Evolutionary conservation across 345 rosid genomes (phyloP), one percentile per base, ranked within the genome.

Genomic region (Gynandropsis gynandra): DNA sequence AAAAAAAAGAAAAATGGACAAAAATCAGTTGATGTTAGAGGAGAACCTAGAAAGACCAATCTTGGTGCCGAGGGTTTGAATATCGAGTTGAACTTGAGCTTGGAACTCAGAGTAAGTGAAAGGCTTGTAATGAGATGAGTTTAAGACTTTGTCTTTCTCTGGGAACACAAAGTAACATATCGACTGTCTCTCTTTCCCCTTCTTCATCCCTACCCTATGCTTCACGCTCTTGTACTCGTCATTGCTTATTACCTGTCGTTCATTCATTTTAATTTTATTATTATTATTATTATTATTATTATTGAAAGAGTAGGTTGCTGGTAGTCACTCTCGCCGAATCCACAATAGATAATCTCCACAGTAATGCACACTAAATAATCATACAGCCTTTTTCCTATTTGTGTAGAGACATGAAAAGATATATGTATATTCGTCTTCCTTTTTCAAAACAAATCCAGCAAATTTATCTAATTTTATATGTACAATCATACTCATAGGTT

Each of bases 141-240:
- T 67, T 10, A 90, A 77, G 52, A 78, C 79, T 20, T 56, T 12
- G 11, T 56, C 87, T 34, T 76, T 77, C 0, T 41, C 59, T 7
- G 96, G 96, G 56, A 82, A 90, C 50, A 83, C 87, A 13, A 86
- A 90, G 59, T 89, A 89, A 59, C 97, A 79, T 4, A 86, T 54
- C 1, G 98, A 90, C 29, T 69, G 50, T 60, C 98, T 62, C 35
- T 90, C 87, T 37, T 52, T 42, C 1, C 58, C 9, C 56, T 62
- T 74, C 60, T 62, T 68, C 31, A 53, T 49, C 59, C 58, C 72
- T 65, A 83, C 98, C 50, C 82, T 78, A 59, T 86, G 96, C 10
- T 35, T 70, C 55, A 67, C 85, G 44, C 98, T 86, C 62, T 31
- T 54, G 64, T 72, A 86, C 36, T 68, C 65, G 16, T 86, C 88